These are phyloP conservation scores for Corrigiola litoralis DNA, from an alignment of 179 eudicot genomes.

Conservation along the genomic window DNA sequence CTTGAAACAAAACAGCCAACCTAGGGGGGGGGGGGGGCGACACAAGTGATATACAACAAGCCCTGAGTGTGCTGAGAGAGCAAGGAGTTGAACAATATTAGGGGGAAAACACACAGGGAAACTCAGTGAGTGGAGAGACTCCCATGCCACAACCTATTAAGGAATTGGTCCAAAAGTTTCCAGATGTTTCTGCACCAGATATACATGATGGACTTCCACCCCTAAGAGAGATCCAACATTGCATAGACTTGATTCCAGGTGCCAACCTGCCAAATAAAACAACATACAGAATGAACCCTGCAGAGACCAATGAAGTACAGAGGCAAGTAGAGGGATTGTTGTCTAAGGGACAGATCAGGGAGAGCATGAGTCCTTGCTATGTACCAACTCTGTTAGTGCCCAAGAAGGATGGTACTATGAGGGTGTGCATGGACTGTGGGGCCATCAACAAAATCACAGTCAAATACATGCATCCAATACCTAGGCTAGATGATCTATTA, in stretches of 20 bases:
- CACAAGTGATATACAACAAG: no score
- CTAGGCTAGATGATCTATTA: no score
- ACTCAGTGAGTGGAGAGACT: background rate
- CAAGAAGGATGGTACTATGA: background rate
- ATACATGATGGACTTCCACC: background rate
- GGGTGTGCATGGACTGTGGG: background rate
- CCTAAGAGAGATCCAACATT: background rate
- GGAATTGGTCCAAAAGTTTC: background rate
- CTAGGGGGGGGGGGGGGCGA: no score
- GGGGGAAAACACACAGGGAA: background rate
- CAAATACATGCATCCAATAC: no score
- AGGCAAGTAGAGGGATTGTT: background rate
- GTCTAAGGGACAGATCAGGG: background rate
- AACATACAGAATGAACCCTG: background rate
- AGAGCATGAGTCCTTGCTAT: background rate
- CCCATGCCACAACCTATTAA: background rate
- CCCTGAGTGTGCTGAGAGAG: no score
- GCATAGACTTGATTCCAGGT: no score
- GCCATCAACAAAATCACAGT: no score
- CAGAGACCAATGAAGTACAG: background rate
- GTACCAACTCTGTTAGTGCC: background rate
- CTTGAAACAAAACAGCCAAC: background rate
- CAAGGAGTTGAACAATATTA: background rate
- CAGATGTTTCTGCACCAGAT: background rate
- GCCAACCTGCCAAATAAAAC: background rate